Evolutionary conservation across 768 basidiomycete species (phyloP), one percentile per base, ranked within the genome.

Genomic region (Lactarius hengduanensis): DNA sequence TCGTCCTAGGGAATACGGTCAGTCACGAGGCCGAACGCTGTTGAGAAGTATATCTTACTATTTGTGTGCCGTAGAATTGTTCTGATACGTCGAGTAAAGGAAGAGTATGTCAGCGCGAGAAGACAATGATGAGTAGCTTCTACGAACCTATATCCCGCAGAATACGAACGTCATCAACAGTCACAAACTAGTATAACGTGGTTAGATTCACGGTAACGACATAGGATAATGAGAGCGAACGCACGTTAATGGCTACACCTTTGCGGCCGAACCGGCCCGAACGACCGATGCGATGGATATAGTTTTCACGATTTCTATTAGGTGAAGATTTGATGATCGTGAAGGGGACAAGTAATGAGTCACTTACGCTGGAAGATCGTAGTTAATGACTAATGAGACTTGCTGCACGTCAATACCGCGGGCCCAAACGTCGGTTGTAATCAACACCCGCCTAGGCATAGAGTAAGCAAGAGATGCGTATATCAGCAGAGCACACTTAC

Each of bases 251-350:
- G 54, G 97, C 97, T 67, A 98, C 97, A 83, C 96, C 97, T 80
- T 99, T 99, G 72, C 97, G 84, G 72, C 97, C 97, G 80, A 98
- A 98, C 65, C 97, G 94, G 75, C 97, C 97, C 65, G 96, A 97
- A 69, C 97, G 94, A 78, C 97, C 97, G 76, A 98, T 98, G 75
- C 97, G 92, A 82, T 99, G 97, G 72, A 99, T 97, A 81, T 99
- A 99, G 78, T 99, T 98, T 85, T 98, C 96, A 83, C 92, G 92
- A 77, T 94, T 94, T 71, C 90, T 94, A 69, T 60, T 72, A 47
- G 20, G 59, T 43, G 28, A 62, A 53, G 47, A 55, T 36, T 58
- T 36, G 40, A 22, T 34, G 59, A 34, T 18, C 20, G 28, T 57
- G 68, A 62, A 18, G 57, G n/a, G 34, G 62, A 45, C 38, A n/a